Percentiles rank a stretch among this genome's conserved stretches.
Evolutionary conservation across 2,329 filamentous ascomycete species (phyloP).

Genomic region (Claviceps quebecensis): DNA sequence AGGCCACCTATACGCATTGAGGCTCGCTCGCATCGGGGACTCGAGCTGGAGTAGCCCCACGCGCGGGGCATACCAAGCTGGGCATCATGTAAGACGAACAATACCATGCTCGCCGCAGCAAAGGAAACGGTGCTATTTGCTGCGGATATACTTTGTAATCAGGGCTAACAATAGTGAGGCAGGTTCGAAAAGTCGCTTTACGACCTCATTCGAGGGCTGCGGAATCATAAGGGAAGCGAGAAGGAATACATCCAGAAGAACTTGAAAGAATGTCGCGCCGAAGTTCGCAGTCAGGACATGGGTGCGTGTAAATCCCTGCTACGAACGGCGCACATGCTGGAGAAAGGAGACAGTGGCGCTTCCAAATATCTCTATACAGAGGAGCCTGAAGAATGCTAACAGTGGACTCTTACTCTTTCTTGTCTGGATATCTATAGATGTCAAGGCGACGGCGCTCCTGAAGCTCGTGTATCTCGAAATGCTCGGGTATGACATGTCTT

Average conservation of each 20-base stretch:
- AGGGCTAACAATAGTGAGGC: neutral
- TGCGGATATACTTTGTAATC: neutral
- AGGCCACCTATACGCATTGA: neutral
- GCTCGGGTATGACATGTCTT: conserved; percentile 99
- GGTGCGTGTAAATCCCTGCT: conserved; percentile 33
- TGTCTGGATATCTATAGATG: conserved; percentile 37
- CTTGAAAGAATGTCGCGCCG: conserved; percentile 85
- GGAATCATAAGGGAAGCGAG: conserved; percentile 91
- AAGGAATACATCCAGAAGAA: conserved; percentile 89
- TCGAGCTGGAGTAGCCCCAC: conserved; percentile 10
- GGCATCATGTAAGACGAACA: conserved; percentile 1
- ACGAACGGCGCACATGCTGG: too few species aligned
- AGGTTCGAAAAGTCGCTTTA: conserved; percentile 99
- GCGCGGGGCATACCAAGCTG: conserved; percentile 12
- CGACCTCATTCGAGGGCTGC: conserved; percentile 91
- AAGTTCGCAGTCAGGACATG: conserved; percentile 90
- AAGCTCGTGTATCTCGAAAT: conserved; percentile 98
- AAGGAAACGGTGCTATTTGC: neutral
- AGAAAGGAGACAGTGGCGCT: too few species aligned
- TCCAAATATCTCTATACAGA: neutral
- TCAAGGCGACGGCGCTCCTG: conserved; percentile 89
- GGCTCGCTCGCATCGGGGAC: neutral
- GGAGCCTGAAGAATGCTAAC: neutral
- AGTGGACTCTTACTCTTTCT: neutral
- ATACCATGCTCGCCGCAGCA: neutral